These are phyloP conservation scores for Dryadomyces quercivorus DNA, from an alignment of 2,329 filamentous ascomycete species.

Conservation along the genomic window DNA sequence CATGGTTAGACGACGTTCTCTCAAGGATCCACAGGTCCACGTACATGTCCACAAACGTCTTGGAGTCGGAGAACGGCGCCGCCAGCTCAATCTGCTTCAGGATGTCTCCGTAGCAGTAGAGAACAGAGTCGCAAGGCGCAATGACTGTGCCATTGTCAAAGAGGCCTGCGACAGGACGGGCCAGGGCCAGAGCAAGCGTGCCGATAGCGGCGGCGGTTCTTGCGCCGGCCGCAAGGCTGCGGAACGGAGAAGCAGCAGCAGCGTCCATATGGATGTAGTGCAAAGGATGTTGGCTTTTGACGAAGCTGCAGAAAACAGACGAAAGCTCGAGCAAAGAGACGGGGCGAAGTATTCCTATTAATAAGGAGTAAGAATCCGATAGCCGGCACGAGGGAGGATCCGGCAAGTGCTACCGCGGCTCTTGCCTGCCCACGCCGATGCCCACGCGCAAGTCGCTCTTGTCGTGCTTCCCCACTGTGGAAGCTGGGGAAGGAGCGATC, in stretches of 20 bases:
- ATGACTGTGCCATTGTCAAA: constrained; percentile 48
- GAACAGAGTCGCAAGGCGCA: constrained; percentile 53
- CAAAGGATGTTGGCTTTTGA: not conserved
- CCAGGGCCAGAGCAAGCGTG: not conserved
- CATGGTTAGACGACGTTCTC: not conserved
- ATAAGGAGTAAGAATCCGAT: not conserved
- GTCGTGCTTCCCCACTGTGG: not conserved
- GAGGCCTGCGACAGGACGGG: constrained; percentile 27
- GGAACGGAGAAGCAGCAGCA: not conserved
- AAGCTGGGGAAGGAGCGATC: not conserved
- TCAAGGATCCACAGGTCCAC: not conserved
- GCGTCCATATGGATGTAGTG: constrained; percentile 1
- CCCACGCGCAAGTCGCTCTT: no score
- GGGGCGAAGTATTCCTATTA: not conserved
- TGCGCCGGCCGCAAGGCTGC: not conserved
- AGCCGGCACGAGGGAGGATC: not conserved
- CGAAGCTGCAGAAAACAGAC: not conserved
- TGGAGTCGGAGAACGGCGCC: constrained; percentile 52
- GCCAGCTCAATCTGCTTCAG: constrained; percentile 51
- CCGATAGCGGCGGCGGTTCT: not conserved
- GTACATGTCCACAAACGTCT: constrained; percentile 60
- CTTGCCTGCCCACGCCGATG: not conserved
- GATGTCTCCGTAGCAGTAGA: constrained; percentile 56
- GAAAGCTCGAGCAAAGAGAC: not conserved
- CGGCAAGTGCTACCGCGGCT: not conserved